phyloP scores from a whole-genome alignment of 768 basidiomycete species.

The Podaxis sp. region DNA sequence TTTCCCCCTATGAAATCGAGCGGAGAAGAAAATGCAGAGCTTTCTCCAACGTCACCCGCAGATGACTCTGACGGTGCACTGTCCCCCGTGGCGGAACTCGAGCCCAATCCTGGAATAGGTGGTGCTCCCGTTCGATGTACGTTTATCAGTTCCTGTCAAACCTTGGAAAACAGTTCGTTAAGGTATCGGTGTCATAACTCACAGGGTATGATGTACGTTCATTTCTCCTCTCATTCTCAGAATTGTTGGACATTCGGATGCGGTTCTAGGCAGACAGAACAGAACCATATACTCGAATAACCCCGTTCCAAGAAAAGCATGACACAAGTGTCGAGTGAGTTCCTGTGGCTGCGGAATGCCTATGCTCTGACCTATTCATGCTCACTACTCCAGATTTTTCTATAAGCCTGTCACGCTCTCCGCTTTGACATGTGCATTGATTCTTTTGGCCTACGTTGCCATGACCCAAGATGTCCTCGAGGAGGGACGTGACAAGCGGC shows the following conservation, averaged over 20 bases:
- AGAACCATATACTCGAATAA: slow-evolving; percentile 80
- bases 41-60: slow-evolving; percentile 46
- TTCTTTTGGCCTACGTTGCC: slow-evolving; percentile 76
- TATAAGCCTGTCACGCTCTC: slow-evolving; percentile 84
- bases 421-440: slow-evolving; percentile 63
- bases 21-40: slow-evolving; percentile 24
- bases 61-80: slow-evolving; percentile 65
- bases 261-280: slow-evolving; percentile 71
- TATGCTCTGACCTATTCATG: slow-evolving; percentile 17
- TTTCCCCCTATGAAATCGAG: slow-evolving; percentile 10
- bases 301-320: slow-evolving; percentile 79
- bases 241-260: slow-evolving; percentile 15
- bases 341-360: background rate
- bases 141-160: slow-evolving; percentile 30
- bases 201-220: slow-evolving; percentile 83
- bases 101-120: slow-evolving; percentile 72
- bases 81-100: slow-evolving; percentile 49
- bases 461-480: slow-evolving; percentile 82
- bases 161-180: background rate
- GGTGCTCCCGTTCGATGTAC: slow-evolving; percentile 81
- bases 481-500: slow-evolving; percentile 79
- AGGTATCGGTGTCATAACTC: slow-evolving; percentile 18
- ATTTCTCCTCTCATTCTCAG: slow-evolving; percentile 22
- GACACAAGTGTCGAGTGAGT: slow-evolving; percentile 84
- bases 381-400: slow-evolving; percentile 61